Conservation (phyloP, 1,139 yeast species). For the Pichia sp. region DNA sequence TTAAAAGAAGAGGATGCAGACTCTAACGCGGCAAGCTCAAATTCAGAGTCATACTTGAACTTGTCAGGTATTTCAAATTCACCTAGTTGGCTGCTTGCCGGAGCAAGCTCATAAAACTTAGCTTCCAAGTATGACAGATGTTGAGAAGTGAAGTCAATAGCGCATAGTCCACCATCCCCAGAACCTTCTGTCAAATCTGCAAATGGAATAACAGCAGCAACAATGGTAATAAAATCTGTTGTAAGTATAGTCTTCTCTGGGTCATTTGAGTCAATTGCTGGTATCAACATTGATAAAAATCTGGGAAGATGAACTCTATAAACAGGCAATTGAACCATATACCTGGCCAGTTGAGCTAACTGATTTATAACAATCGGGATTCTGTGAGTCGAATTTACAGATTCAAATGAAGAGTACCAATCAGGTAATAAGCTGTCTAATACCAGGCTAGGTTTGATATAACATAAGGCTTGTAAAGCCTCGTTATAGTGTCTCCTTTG, state of each 20-base stretch:
- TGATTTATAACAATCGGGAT: conserved; percentile 69
- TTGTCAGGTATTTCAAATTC: conserved; percentile 23
- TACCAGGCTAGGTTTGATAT: conserved; percentile 56
- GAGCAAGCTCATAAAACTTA: conserved; percentile 32
- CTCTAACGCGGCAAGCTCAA: conserved; percentile 54
- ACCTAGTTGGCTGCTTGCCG: conserved; percentile 21
- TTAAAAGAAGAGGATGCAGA: conserved; percentile 75
- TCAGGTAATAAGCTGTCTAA: conserved; percentile 67
- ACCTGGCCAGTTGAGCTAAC: conserved; percentile 62
- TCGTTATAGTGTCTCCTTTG: conserved; percentile 59
- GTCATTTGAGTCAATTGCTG: conserved; percentile 89
- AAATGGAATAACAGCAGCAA: conserved; percentile 72
- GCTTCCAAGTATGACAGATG: conserved; percentile 52
- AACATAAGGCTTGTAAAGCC: conserved; percentile 60
- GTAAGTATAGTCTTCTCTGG: conserved; percentile 68
- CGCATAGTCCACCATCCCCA: conserved; percentile 48
- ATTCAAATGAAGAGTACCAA: conserved; percentile 73
- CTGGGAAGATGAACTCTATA: conserved; percentile 79
- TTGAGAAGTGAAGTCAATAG: conserved; percentile 67
- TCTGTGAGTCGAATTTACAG: conserved; percentile 80
- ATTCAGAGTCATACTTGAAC: conserved; percentile 38
- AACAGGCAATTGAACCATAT: conserved; percentile 59
- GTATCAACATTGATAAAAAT: conserved; percentile 61
- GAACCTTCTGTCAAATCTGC: conserved; percentile 45
- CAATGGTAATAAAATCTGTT: conserved; percentile 64